Evolutionary conservation across 2,329 filamentous ascomycete species (phyloP).

Genomic region (Aspergillus quadricinctus): DNA sequence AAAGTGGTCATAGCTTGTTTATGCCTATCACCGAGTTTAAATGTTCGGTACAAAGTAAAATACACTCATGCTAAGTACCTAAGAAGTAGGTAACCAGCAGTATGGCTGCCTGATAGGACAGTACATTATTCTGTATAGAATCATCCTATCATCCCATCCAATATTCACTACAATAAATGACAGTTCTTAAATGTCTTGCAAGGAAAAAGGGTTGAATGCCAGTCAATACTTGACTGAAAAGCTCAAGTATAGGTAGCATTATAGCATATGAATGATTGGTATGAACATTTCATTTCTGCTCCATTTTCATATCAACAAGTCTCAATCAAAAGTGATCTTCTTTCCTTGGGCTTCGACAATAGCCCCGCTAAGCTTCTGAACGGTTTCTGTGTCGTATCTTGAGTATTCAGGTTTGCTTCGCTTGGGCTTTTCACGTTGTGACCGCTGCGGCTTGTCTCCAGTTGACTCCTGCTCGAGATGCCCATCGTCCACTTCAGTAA

Average conservation of each 20-base stretch:
- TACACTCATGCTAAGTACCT: background rate
- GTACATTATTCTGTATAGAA: background rate
- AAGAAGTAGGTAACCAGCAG: background rate
- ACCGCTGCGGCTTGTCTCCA: conserved; percentile 11
- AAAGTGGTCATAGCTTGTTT: background rate
- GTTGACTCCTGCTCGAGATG: background rate
- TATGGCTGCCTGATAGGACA: background rate
- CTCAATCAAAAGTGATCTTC: conserved; percentile 74
- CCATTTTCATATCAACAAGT: background rate
- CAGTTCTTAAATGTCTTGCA: background rate
- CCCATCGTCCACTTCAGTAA: conserved; percentile 15
- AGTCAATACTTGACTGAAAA: background rate
- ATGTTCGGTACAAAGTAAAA: too few species aligned
- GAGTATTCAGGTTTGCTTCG: conserved; percentile 36
- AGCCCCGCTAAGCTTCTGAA: conserved; percentile 67
- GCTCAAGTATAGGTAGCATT: background rate
- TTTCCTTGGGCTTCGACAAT: conserved; percentile 75
- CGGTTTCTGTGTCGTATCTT: conserved; percentile 47
- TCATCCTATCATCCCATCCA: background rate
- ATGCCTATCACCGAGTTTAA: background rate
- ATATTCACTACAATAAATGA: background rate
- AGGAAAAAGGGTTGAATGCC: background rate
- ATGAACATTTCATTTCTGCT: background rate
- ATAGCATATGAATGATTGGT: background rate
- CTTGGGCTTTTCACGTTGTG: conserved; percentile 21